A percentile compares a stretch with the other conserved stretches of the same genome.
Evolutionary conservation across 805 yeast genomes (phyloP).

Genomic region (Ogataea thermomethanolica): DNA sequence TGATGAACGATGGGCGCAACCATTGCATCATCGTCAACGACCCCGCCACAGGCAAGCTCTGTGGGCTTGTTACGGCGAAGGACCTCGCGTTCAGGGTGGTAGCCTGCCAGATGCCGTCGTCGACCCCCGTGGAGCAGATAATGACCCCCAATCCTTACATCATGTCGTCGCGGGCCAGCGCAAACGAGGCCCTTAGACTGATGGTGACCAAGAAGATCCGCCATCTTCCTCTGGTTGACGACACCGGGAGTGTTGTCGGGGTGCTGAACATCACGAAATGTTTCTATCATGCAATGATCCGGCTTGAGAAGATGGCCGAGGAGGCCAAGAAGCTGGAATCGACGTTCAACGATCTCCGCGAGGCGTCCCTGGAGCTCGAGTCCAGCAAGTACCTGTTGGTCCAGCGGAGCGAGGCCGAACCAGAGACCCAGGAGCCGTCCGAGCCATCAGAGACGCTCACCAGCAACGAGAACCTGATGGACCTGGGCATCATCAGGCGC

Average conservation of each 20-base stretch:
- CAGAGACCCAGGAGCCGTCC: conserved; percentile 8
- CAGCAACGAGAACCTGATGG: conserved; percentile 23
- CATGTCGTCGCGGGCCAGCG: conserved; percentile 36
- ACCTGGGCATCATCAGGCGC: conserved; percentile 24
- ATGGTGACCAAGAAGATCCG: conserved; percentile 42
- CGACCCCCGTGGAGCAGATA: conserved; percentile 33
- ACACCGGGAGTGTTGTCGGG: conserved; percentile 36
- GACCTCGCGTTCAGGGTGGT: conserved; percentile 44
- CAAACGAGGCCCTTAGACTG: conserved; percentile 39
- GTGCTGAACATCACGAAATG: conserved; percentile 45
- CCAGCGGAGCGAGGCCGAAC: conserved; percentile 15
- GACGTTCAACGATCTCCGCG: conserved; percentile 30
- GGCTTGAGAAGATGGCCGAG: conserved; percentile 38
- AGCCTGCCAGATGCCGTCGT: conserved; percentile 27
- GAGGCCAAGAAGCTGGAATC: conserved; percentile 35
- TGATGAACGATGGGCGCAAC: conserved; percentile 38
- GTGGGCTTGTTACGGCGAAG: conserved; percentile 44
- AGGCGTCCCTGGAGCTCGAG: conserved; percentile 16
- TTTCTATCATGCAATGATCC: conserved; percentile 43
- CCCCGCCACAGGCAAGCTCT: conserved; percentile 23
- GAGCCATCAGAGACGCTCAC: conserved; percentile 17
- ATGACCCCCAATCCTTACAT: conserved; percentile 40
- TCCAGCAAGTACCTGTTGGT: conserved; percentile 21
- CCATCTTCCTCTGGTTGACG: conserved; percentile 41
- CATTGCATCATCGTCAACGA: conserved; percentile 41